Evolutionary conservation across 208 protist species (phyloP).

Genomic region (Leishmania tropica): DNA sequence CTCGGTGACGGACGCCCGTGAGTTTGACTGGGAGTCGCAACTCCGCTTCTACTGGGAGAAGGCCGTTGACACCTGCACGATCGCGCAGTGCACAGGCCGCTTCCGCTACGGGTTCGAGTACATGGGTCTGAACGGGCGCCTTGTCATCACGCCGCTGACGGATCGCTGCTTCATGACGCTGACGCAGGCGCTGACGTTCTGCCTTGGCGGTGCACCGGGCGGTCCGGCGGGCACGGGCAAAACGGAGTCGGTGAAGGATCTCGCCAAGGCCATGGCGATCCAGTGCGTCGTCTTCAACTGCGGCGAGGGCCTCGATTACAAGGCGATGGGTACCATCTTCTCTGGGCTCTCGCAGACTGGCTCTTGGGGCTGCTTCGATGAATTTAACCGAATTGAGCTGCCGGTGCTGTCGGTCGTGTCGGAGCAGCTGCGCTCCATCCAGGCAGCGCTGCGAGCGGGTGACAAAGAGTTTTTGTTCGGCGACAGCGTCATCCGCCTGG

Average conservation of each 20-base stretch:
- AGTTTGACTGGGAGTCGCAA: constrained; percentile 99
- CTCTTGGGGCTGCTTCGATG: constrained; percentile 99
- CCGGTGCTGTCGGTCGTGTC: constrained; percentile 99
- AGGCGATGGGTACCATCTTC: constrained; percentile 99
- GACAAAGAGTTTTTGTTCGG: constrained; percentile 94
- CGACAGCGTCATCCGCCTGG: constrained; percentile 86
- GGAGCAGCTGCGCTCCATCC: constrained; percentile 98
- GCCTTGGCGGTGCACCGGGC: constrained; percentile 95
- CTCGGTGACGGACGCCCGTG: constrained; percentile 96
- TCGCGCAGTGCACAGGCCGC: constrained; percentile 97
- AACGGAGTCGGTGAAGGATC: constrained; percentile 99
- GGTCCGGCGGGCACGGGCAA: constrained; percentile 97
- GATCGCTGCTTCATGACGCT: constrained; percentile 99
- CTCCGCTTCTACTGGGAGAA: constrained; percentile 99
- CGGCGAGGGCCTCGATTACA: constrained; percentile 99
- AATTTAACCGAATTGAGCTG: constrained; percentile 99
- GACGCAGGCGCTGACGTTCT: constrained; percentile 98
- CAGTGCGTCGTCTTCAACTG: constrained; percentile 99
- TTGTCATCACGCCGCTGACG: constrained; percentile 99
- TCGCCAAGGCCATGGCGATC: constrained; percentile 97
- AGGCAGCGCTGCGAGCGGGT: constrained; percentile 90
- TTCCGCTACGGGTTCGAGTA: constrained; percentile 99
- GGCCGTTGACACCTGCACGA: constrained; percentile 93
- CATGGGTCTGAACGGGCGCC: constrained; percentile 98
- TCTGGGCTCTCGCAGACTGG: constrained; percentile 97